Evolutionary conservation across 352 stramenopile species (phyloP).

Genomic region (Phytophthora cactorum): DNA sequence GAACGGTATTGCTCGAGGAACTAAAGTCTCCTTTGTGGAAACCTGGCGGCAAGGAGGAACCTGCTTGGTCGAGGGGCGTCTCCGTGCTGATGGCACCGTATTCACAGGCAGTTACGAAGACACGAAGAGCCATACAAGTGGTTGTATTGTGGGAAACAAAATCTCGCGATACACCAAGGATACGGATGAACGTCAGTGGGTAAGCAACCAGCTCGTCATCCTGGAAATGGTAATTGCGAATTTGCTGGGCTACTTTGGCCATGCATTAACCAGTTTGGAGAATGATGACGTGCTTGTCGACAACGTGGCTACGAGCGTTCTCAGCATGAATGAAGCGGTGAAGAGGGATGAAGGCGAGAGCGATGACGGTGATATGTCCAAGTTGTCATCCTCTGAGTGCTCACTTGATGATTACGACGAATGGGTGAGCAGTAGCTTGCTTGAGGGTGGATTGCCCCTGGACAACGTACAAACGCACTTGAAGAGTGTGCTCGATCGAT

Average conservation of each 20-base stretch:
- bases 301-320: conserved; percentile 19
- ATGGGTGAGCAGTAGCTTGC: conserved; percentile 76
- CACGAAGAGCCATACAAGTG: conserved; percentile 87
- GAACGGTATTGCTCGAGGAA: conserved; percentile 74
- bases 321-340: conserved; percentile 42
- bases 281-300: conserved; percentile 70
- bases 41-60: conserved; percentile 90
- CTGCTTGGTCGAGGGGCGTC: conserved; percentile 79
- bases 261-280: conserved; percentile 64
- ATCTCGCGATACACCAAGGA: conserved; percentile 39
- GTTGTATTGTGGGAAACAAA: conserved; percentile 81
- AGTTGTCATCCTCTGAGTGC: conserved; percentile 59
- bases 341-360: conserved; percentile 39
- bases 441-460: conserved; percentile 76
- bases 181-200: conserved; percentile 24
- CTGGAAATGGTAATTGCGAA: conserved; percentile 81
- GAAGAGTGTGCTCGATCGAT: conserved; percentile 54
- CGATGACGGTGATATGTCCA: conserved; percentile 46
- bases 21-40: conserved; percentile 86
- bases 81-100: conserved; percentile 72
- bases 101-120: conserved; percentile 89
- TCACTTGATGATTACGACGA: conserved; percentile 84
- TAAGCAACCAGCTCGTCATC: conserved; percentile 69
- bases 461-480: conserved; percentile 69
- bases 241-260: conserved; percentile 77